A percentile compares a stretch with the other conserved stretches of the same genome.
These are phyloP conservation scores for Aspergillus pseudoviridinutans DNA, from an alignment of 2,329 filamentous ascomycete species.

Conservation along the genomic window DNA sequence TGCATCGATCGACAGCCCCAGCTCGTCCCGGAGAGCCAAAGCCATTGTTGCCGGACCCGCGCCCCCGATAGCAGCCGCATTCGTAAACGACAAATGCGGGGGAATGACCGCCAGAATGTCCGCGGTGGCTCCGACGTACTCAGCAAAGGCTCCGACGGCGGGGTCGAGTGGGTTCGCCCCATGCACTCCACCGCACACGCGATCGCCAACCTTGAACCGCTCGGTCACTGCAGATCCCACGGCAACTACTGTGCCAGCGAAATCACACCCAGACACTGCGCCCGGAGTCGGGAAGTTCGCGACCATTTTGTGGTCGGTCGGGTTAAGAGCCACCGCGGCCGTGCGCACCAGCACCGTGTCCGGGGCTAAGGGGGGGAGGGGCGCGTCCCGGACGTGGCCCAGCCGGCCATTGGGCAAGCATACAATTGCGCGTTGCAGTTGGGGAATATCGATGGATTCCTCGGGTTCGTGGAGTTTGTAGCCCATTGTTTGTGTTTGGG, in stretches of 20 bases:
- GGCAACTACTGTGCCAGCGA: conserved; percentile 22
- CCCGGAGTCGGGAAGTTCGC: conserved; percentile 15
- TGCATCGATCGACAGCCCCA: no score
- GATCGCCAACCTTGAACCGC: conserved; percentile 29
- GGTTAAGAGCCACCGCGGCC: conserved; percentile 31
- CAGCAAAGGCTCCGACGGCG: background rate
- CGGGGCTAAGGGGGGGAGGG: conserved; percentile 9
- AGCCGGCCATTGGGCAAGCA: no score
- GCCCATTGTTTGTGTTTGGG: no score
- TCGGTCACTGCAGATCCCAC: conserved; percentile 11
- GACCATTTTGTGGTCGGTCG: conserved; percentile 25
- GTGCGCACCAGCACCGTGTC: conserved; percentile 19
- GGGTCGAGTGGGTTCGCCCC: conserved; percentile 24
- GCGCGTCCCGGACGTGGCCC: background rate
- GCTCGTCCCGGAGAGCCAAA: no score
- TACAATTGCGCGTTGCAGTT: no score
- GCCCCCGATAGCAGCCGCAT: no score
- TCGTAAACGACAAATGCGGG: no score
- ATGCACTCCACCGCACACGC: conserved; percentile 34
- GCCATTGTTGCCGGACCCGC: no score
- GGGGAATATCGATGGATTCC: no score
- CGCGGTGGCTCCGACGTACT: background rate
- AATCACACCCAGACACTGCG: conserved; percentile 28
- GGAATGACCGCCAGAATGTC: no score
- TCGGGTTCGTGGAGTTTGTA: no score